These are phyloP conservation scores for Gyromitra esculenta DNA, from an alignment of 2,329 filamentous ascomycete species.

Conservation along the genomic window DNA sequence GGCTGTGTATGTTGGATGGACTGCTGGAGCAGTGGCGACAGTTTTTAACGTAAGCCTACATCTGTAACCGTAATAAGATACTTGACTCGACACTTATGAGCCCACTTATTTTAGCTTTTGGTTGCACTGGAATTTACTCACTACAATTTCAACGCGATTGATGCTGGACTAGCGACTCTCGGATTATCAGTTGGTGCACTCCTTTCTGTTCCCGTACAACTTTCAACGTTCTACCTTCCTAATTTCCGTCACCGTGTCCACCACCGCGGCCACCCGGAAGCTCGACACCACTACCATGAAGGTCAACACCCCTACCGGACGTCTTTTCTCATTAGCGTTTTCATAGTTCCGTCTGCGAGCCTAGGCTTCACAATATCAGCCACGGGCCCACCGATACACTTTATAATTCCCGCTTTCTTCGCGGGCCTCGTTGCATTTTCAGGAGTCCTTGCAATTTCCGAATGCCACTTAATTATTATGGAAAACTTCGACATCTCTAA, in stretches of 20 bases:
- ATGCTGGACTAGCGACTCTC: conserved; percentile 73
- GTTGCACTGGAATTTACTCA: conserved; percentile 70
- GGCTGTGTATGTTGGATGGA: conserved; percentile 78
- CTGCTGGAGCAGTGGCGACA: conserved; percentile 78
- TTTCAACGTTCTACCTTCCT: conserved; percentile 66
- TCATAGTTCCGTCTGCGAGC: conserved; percentile 73
- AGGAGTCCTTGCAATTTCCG: conserved; percentile 76
- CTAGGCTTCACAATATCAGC: conserved; percentile 75
- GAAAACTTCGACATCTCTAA: conserved; percentile 84
- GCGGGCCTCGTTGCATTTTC: conserved; percentile 75
- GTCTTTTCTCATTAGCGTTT: conserved; percentile 68
- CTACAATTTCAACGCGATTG: conserved; percentile 72
- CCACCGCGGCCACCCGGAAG: conserved; percentile 8
- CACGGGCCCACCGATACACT: conserved; percentile 69
- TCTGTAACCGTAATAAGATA: background rate
- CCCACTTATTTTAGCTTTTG: conserved; percentile 35
- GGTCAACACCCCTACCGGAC: conserved; percentile 64
- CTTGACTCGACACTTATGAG: conserved; percentile 5
- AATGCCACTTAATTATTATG: conserved; percentile 81
- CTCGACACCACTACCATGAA: conserved; percentile 39
- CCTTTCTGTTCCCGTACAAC: conserved; percentile 76
- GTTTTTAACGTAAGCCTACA: conserved; percentile 70
- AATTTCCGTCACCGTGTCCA: conserved; percentile 51
- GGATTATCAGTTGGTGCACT: conserved; percentile 75
- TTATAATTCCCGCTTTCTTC: conserved; percentile 73